Evolutionary conservation across 768 basidiomycete genomes (phyloP).

Genomic region (Lactarius quietus): DNA sequence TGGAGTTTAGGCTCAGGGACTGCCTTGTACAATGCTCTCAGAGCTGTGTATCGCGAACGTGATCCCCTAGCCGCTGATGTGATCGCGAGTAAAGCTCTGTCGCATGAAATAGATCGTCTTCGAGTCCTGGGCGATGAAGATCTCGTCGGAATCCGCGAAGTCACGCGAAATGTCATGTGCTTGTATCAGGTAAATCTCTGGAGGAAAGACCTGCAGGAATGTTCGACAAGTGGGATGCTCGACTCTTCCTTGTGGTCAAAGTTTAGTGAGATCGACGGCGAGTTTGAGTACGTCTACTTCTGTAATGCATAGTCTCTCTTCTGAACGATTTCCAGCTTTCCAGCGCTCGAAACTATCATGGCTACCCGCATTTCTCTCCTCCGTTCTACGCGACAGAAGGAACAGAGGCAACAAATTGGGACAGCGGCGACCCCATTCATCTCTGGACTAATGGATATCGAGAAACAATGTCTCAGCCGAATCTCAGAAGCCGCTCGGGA

Average conservation of each 20-base stretch:
- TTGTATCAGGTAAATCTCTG: slow-evolving; percentile 72
- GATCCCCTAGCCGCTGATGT: slow-evolving; percentile 46
- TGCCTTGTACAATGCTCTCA: slow-evolving; percentile 72
- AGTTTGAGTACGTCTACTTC: slow-evolving; percentile 58
- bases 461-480: slow-evolving; percentile 65
- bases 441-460: slow-evolving; percentile 49
- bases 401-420: slow-evolving; percentile 78
- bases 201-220: slow-evolving; percentile 42
- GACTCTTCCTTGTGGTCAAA: slow-evolving; percentile 39
- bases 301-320: slow-evolving; percentile 3
- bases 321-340: slow-evolving; percentile 51
- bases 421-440: slow-evolving; percentile 54
- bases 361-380: slow-evolving; percentile 82
- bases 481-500: slow-evolving; percentile 70
- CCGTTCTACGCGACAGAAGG: slow-evolving; percentile 62
- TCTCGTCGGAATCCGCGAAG: slow-evolving; percentile 67
- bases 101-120: slow-evolving; percentile 61
- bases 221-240: slow-evolving; percentile 34
- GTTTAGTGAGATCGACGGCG: slow-evolving; percentile 46
- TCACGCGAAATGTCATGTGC: slow-evolving; percentile 71
- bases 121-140: slow-evolving; percentile 71
- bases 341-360: slow-evolving; percentile 69
- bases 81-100: slow-evolving; percentile 49
- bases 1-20: slow-evolving; percentile 46
- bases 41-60: slow-evolving; percentile 79